Evolutionary conservation across 208 protist genomes (phyloP), one percentile per base, ranked within the genome.

Genomic region (Crithidia mellificae): DNA sequence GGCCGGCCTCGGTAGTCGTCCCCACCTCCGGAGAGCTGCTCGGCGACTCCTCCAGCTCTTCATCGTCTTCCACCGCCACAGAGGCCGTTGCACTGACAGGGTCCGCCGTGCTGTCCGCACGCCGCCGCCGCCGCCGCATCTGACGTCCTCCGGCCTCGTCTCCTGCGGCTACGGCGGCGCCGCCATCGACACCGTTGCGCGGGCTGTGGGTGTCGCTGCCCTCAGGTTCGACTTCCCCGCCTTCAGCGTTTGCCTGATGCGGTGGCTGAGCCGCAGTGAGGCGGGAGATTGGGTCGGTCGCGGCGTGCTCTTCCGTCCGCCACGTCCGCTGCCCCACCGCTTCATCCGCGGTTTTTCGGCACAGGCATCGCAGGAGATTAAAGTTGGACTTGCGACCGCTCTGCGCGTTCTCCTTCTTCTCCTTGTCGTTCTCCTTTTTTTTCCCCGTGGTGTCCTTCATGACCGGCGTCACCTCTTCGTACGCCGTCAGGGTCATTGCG

Each of bases 381-480:
- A 65, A 41, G 2, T 30, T 17, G 14, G 61, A 41, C 29, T 32
- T 25, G 39, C 46, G 12, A 15, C 38, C 19, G 1, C 22, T 44
- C 11, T 29, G 19, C 22, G 5, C 38, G 6, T 0, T 34, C 22
- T 12, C 38, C 2, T 29, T 30, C 9, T 43, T 17, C 2, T 29
- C 15, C 9, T 43, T 17, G 9, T 3, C 29, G 5, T 5, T 19
- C 2, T 5, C 14, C 27, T 54, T 30, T 4, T 36, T 3, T 19
- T 12, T 22, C 6, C 2, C 52, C 14, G 36, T 39, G 19, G 17
- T 30, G 8, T 46, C 36, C 2, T 38, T 41, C n/a, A 41, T 8
- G 2, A 15, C 27, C 5, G 56, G 19, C 1, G 59, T 34, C n/a
- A 77, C 64, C 39, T 66, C 65, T 34, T 77, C 72, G 65, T 72